Percentiles rank a stretch among this genome's conserved stretches.
Evolutionary conservation across 768 basidiomycete genomes (phyloP).

Genomic region (Pleurotus tuoliensis): DNA sequence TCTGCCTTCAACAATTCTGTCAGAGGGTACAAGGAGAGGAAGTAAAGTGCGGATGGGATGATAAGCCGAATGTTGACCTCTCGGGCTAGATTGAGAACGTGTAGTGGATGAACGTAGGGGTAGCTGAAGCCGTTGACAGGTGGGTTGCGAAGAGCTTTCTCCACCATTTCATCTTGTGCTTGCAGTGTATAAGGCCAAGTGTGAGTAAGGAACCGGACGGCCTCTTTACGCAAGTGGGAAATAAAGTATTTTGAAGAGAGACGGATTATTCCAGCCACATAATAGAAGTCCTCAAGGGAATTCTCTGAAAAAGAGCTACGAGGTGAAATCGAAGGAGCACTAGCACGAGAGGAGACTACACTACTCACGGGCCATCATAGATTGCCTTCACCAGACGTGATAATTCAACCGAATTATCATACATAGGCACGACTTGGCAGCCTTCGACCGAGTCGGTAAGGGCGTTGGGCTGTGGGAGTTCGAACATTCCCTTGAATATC

Average conservation of each 20-base stretch:
- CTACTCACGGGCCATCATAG: constrained; percentile 53
- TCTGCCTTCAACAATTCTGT: constrained; percentile 42
- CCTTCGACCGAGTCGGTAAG: constrained; percentile 35
- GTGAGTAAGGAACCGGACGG: constrained; percentile 41
- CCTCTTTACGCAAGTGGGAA: constrained; percentile 44
- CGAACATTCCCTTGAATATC: constrained; percentile 53
- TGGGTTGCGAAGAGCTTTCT: constrained; percentile 39
- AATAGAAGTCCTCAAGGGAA: constrained; percentile 48
- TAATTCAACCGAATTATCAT: constrained; percentile 47
- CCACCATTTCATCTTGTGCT: constrained; percentile 55
- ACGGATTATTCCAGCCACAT: constrained; percentile 54
- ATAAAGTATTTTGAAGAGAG: constrained; percentile 61
- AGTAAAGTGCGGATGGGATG: constrained; percentile 50
- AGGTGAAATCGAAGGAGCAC: background rate
- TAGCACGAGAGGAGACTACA: background rate
- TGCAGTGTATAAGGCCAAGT: constrained; percentile 52
- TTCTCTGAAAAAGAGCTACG: constrained; percentile 33
- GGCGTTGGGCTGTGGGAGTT: constrained; percentile 36
- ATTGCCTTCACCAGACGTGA: constrained; percentile 48
- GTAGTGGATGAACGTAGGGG: constrained; percentile 56
- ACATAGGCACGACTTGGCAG: constrained; percentile 50
- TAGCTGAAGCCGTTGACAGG: constrained; percentile 42
- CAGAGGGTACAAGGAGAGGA: constrained; percentile 54
- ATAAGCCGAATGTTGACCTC: constrained; percentile 44
- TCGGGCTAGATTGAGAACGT: constrained; percentile 52